Evolutionary conservation across 2,329 filamentous ascomycete genomes (phyloP).

Genomic region (Fusarium protoensiforme): DNA sequence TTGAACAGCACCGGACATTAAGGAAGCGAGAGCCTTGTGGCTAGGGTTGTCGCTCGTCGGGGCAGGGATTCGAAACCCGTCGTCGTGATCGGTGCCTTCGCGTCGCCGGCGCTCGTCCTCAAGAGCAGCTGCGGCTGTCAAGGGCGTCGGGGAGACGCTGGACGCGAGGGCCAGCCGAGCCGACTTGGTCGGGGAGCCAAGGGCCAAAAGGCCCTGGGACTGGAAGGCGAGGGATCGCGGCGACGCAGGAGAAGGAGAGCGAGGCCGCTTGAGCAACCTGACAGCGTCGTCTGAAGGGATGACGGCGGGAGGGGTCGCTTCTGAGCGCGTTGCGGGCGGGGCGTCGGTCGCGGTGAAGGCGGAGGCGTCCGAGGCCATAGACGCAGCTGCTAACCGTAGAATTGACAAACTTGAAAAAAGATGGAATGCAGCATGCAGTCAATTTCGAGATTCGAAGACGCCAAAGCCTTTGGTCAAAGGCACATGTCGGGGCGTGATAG

Average conservation of each 20-base stretch:
- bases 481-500: conserved; percentile 51
- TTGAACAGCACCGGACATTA: conserved; percentile 64
- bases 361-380: conserved; percentile 67
- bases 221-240: conserved; percentile 45
- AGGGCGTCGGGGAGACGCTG: conserved; percentile 57
- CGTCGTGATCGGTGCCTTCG: conserved; percentile 54
- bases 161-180: conserved; percentile 60
- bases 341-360: conserved; percentile 64
- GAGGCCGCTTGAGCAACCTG: conserved; percentile 57
- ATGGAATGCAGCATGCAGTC: conserved; percentile 36
- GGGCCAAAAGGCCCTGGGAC: conserved; percentile 47
- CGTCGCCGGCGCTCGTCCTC: conserved; percentile 64
- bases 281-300: conserved; percentile 53
- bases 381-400: conserved; percentile 36
- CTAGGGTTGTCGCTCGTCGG: conserved; percentile 64
- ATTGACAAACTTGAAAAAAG: conserved; percentile 32
- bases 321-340: conserved; percentile 53
- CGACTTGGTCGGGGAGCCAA: conserved; percentile 65
- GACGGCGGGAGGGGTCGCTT: conserved; percentile 49
- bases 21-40: conserved; percentile 63
- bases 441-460: conserved; percentile 38
- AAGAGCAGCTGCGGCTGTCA: conserved; percentile 65
- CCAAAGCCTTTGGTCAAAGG: conserved; percentile 42
- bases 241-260: conserved; percentile 59
- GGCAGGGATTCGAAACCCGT: conserved; percentile 51